A percentile compares a stretch with the other conserved stretches of the same genome.
These are phyloP conservation scores for Pestalotiopsis sp. DNA, from an alignment of 2,329 filamentous ascomycete species.

Conservation along the genomic window DNA sequence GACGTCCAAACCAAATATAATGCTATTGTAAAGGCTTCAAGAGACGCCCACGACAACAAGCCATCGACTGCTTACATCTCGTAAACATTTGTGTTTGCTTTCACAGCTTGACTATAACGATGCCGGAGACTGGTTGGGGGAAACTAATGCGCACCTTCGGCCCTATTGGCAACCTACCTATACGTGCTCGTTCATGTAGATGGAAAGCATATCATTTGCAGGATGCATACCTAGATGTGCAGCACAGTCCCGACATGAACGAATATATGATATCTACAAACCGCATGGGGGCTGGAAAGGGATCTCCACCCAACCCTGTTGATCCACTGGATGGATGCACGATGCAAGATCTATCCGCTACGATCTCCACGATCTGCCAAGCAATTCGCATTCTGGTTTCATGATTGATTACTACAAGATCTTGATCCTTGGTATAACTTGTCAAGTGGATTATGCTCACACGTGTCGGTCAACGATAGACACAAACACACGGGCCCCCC, in stretches of 20 bases:
- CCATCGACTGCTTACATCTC: not conserved
- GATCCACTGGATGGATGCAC: not conserved
- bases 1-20: not conserved
- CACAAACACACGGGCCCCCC: not conserved
- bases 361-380: not conserved
- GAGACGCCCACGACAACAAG: not conserved
- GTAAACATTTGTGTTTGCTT: not conserved
- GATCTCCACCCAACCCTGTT: not conserved
- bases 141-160: not conserved
- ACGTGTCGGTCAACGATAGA: not conserved
- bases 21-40: not conserved
- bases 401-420: not conserved
- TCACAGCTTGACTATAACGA: not conserved
- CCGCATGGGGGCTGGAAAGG: not conserved
- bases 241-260: not conserved
- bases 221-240: not conserved
- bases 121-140: not conserved
- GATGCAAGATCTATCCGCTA: not conserved
- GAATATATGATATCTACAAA: not conserved
- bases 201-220: not conserved
- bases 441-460: not conserved
- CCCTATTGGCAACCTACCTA: not conserved
- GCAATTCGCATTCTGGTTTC: not conserved
- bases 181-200: not conserved
- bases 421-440: not conserved